A percentile compares a stretch with the other conserved stretches of the same genome.
These are phyloP conservation scores for Clitopilus hobsonii DNA, from an alignment of 768 basidiomycete genomes.

Conservation along the genomic window DNA sequence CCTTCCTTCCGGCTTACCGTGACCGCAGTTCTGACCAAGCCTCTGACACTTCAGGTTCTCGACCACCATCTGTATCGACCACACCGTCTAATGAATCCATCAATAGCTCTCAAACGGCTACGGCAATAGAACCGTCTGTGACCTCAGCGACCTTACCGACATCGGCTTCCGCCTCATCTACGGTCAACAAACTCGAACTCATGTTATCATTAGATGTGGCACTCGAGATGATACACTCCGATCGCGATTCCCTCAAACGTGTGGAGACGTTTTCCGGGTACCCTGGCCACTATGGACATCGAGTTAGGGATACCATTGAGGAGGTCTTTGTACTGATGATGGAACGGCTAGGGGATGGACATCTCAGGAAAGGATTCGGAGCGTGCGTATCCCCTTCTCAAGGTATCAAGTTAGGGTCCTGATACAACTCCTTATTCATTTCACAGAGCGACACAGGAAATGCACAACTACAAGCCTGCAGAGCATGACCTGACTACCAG, in stretches of 20 bases:
- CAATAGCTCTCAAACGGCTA: constrained; percentile 4
- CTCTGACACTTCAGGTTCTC: not conserved
- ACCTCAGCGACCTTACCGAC: constrained; percentile 5
- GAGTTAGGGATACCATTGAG: constrained; percentile 90
- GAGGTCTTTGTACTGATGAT: constrained; percentile 88
- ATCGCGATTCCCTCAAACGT: constrained; percentile 87
- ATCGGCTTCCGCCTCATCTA: not conserved
- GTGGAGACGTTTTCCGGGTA: constrained; percentile 88
- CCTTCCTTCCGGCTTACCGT: too few relatives aligned
- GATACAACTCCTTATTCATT: not conserved
- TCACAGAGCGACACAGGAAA: constrained; percentile 79
- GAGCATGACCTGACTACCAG: constrained; percentile 78
- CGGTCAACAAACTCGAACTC: constrained; percentile 60
- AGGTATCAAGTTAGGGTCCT: constrained; percentile 10
- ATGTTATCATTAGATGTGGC: constrained; percentile 89
- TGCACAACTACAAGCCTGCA: constrained; percentile 85
- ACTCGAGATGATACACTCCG: constrained; percentile 88
- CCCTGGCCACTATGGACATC: constrained; percentile 81
- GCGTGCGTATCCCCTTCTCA: constrained; percentile 40
- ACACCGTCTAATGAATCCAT: not conserved
- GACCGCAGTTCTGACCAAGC: too few relatives aligned
- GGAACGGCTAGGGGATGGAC: constrained; percentile 69
- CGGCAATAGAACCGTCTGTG: not conserved
- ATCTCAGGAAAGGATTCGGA: constrained; percentile 77
- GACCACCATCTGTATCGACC: not conserved